Base-by-base conservation (phyloP, 306 rosid species). In the Abrus precatorius region DNA sequence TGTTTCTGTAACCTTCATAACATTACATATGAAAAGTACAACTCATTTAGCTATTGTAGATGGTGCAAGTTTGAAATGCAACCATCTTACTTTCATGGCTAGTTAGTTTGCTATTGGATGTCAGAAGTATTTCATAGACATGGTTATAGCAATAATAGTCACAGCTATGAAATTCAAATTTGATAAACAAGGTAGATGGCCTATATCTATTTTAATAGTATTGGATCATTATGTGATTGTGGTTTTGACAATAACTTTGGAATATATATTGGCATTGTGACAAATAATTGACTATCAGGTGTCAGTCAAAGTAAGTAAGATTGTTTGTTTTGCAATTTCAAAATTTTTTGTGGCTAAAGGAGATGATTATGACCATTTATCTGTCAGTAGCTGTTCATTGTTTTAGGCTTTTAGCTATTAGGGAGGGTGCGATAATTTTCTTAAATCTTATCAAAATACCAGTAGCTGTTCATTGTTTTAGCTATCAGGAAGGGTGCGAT, bases 251-350 rank as follows among this genome's bases (percentile, higher is more conserved):
- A 36, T 53, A 36, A 54, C 65, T 71, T n/a, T 11, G 38, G 32
- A 30, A 20, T 20, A 12, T 74, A 30, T 60, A 48, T 30, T 28
- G 45, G 32, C 29, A 28, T 72, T 34, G 43, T 59, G 13, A 9
- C 49, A 62, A 70, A 76, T 60, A 78, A 55, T 55, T 78, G 67
- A 56, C 43, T 66, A 20, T 61, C 56, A 53, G 53, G 53, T 77
- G 74, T 72, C 36, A 48, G 48, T 13, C 30, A 2, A 30, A n/a
- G 29, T 10, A 62, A 52, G 56, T 20, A 20, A 20, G 0, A 10
- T 6, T 33, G 59, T 40, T 60, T 40, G 45, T 71, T 27, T 67
- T 48, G 28, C 47, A 53, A 55, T 27, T 33, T 45, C 65, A 8
- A 32, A 50, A 45, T 53, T 68, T 47, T 8, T 57, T 33, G 10